Evolutionary conservation across 495 filamentous ascomycete species (phyloP).

Genomic region (Ramalina intermedia): DNA sequence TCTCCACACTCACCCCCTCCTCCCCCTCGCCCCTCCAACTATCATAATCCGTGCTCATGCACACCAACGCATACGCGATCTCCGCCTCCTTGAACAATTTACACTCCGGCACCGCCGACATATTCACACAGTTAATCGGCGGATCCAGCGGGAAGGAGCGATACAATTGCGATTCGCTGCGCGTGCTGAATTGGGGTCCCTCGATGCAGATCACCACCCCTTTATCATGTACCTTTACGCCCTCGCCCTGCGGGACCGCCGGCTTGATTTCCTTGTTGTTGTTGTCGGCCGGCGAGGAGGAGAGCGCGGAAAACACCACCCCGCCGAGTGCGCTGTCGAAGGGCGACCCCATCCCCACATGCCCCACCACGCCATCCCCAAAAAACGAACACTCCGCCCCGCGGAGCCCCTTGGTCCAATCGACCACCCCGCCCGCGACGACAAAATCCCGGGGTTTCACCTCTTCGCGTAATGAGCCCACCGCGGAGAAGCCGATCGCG

Average conservation of each 20-base stretch:
- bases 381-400: conserved; percentile 86
- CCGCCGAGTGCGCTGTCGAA: conserved; percentile 59
- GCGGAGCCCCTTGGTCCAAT: conserved; percentile 86
- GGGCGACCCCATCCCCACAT: conserved; percentile 77
- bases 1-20: conserved; percentile 73
- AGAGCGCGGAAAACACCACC: not conserved
- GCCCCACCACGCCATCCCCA: conserved; percentile 81
- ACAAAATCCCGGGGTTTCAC: conserved; percentile 94
- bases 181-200: conserved; percentile 94
- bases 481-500: conserved; percentile 88
- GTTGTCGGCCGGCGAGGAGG: not conserved
- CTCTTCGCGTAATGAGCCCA: conserved; percentile 80
- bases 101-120: conserved; percentile 90
- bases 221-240: not conserved
- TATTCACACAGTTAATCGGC: conserved; percentile 67
- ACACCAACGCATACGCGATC: conserved; percentile 93
- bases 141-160: conserved; percentile 62
- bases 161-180: conserved; percentile 89
- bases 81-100: conserved; percentile 95
- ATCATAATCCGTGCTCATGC: conserved; percentile 98
- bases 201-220: conserved; percentile 30
- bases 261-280: not conserved
- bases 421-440: conserved; percentile 89
- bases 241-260: no score
- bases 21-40: conserved; percentile 72